Evolutionary conservation across 345 rosid species (phyloP), one percentile per base, ranked within the genome.

Genomic region (Linum tenue): DNA sequence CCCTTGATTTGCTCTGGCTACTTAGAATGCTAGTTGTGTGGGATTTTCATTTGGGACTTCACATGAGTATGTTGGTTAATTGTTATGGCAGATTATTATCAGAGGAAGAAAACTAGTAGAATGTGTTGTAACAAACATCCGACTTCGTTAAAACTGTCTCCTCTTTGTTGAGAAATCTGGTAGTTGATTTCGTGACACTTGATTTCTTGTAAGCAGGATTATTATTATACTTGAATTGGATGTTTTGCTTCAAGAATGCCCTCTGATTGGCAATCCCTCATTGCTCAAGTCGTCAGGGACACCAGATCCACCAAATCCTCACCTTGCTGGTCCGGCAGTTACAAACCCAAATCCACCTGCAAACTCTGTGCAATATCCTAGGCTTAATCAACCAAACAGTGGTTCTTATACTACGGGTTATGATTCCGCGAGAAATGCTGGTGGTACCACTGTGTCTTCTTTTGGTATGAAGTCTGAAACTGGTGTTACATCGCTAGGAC

Each of bases 151-250:
- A 17, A 37, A 37, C 7, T 56, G 37, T 5, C 0, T 57, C 16
- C 11, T 57, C 7, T 17, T 12, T 57, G 7, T 42, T 59, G 40
- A 36, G 11, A 56, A 51, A 35, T 64, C 36, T 65, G 61, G 5
- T 59, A 69, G 37, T n/a, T 63, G 68, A 36, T 43, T 64, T 66
- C 60, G 50, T 64, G 36, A 62, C 6, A 6, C 58, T 68, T 2
- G 65, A 35, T 55, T 64, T 43, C 6, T 9, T 55, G 60, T 37
- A 59, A 35, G 56, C 85, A 92, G 98, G 89, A 79, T 92, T 77
- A 82, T 92, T 64, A 72, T 89, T 39, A 73, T 89, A 62, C 64
- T 82, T 63, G 79, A 84, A 39, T 38, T 92, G 86, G 89, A 79
- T 5, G 80, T 92, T 40, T 22, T 85, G 37, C 42, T 50, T 41